Base-by-base conservation (phyloP, 192 early-diverging fungal genomes). In the Backusella liffmaniae region DNA sequence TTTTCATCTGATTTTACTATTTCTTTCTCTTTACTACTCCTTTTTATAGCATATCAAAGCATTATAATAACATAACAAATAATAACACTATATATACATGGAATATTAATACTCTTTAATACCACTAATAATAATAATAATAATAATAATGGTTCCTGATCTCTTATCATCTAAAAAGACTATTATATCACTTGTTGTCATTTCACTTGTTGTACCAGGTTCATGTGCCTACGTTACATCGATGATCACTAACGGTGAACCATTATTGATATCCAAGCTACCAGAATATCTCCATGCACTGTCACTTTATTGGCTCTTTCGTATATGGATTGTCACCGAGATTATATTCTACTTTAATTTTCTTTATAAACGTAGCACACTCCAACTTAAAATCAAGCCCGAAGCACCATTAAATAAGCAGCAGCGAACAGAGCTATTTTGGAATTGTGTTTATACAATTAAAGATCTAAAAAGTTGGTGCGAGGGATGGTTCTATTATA, bases 401-500 rank as follows among this genome's bases (percentile, higher is more conserved):
- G 67, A 41, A n/a, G 7, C 13, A 6, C 72, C 41, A 32, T 49
- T 74, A 59, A 66, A 62, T 65, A 67, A 75, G 5, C 39, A 67
- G 30, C 42, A 77, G 36, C 78, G 82, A 8, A 36, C 39, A 0
- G 70, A 37, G 5, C 30, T 80, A 3, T 83, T 73, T 44, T 70
- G 68, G 66, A 77, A 83, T 29, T 79, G 78, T 29, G 41, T 83
- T 35, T 29, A 65, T 18, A 77, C 78, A 2, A 75, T 83, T 23
- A 37, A 83, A 1, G 68, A 83, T 34, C 26, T 74, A 34, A 29
- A 66, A 44, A 56, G 32, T 36, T 83, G 82, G 82, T 53, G 72
- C 51, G 62, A 32, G 18, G 82, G 82, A n/a, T 83, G 82, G 82
- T 83, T 80, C 29, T 83, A 80, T 72, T 46, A 70, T 41, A 42